Evolutionary conservation across 768 basidiomycete genomes (phyloP).

Genomic region (Rhizopogon vinicolor): DNA sequence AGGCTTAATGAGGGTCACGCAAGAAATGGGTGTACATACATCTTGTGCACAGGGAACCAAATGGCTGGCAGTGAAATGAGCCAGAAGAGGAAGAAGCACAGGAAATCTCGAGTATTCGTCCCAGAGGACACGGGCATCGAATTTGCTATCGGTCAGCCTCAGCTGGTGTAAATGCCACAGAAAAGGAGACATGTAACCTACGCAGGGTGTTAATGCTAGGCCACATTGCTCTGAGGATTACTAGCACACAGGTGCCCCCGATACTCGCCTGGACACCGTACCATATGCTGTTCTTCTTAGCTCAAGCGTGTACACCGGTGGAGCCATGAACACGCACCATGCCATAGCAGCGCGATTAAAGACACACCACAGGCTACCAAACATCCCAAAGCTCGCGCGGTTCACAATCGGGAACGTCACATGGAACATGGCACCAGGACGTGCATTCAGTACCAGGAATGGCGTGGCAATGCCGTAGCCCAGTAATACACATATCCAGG

Average conservation of each 20-base stretch:
- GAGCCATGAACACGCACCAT: constrained; percentile 41
- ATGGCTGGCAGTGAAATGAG: constrained; percentile 72
- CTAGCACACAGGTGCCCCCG: constrained; percentile 70
- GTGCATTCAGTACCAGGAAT: constrained; percentile 74
- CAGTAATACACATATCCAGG: constrained; percentile 77
- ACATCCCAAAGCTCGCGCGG: constrained; percentile 74
- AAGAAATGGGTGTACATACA: constrained; percentile 38
- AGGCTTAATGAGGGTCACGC: constrained; percentile 3
- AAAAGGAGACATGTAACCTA: constrained; percentile 26
- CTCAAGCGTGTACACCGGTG: constrained; percentile 4
- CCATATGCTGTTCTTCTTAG: constrained; percentile 48
- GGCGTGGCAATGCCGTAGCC: constrained; percentile 57
- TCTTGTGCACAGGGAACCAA: constrained; percentile 80
- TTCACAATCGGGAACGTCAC: constrained; percentile 74
- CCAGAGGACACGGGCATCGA: constrained; percentile 66
- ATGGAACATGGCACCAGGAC: constrained; percentile 74
- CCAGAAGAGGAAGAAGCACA: constrained; percentile 88
- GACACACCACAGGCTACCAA: constrained; percentile 74
- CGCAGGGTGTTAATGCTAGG: constrained; percentile 65
- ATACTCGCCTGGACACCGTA: constrained; percentile 79
- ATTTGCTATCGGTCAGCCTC: constrained; percentile 44
- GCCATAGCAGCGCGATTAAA: constrained; percentile 73
- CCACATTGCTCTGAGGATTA: constrained; percentile 75
- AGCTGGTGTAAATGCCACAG: neutral
- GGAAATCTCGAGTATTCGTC: constrained; percentile 66